These are phyloP conservation scores for Arthroderma uncinatum DNA, from an alignment of 2,329 filamentous ascomycete genomes.

Conservation along the genomic window DNA sequence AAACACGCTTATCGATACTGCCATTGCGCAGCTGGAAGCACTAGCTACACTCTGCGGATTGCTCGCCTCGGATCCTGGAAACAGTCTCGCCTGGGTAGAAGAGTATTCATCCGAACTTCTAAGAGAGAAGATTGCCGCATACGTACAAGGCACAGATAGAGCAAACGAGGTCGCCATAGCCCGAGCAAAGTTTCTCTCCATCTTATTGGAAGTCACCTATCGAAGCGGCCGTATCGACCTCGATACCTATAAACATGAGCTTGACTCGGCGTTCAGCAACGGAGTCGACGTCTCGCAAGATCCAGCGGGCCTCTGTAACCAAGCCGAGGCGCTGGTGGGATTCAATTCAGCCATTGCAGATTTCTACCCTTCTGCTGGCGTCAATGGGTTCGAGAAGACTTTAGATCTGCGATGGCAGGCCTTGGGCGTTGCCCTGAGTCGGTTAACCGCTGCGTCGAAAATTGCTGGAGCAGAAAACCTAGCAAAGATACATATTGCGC, in stretches of 20 bases:
- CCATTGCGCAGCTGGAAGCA: conserved; percentile 51
- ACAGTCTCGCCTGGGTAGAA: conserved; percentile 46
- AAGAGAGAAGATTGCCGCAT: conserved; percentile 43
- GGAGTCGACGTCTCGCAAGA: conserved; percentile 34
- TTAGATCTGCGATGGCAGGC: conserved; percentile 41
- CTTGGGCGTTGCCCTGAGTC: conserved; percentile 41
- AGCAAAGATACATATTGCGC: conserved; percentile 42
- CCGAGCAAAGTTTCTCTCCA: conserved; percentile 46
- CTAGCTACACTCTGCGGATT: conserved; percentile 43
- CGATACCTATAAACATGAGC: conserved; percentile 41
- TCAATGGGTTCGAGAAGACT: conserved; percentile 23
- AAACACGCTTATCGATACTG: conserved; percentile 55
- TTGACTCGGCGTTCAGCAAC: conserved; percentile 32
- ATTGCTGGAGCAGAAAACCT: conserved; percentile 41
- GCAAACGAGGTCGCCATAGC: conserved; percentile 45
- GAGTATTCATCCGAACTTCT: conserved; percentile 45
- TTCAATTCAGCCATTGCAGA: conserved; percentile 41
- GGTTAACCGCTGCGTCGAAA: conserved; percentile 42
- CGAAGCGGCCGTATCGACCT: conserved; percentile 40
- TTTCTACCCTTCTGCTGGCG: conserved; percentile 20
- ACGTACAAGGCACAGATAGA: conserved; percentile 37
- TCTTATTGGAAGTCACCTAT: conserved; percentile 48
- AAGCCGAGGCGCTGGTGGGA: conserved; percentile 46
- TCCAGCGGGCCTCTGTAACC: conserved; percentile 42
- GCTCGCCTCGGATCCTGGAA: conserved; percentile 32